phyloP scores from a whole-genome alignment of 1,284 basidiomycete species.

The Apiotrichum laibachii region DNA sequence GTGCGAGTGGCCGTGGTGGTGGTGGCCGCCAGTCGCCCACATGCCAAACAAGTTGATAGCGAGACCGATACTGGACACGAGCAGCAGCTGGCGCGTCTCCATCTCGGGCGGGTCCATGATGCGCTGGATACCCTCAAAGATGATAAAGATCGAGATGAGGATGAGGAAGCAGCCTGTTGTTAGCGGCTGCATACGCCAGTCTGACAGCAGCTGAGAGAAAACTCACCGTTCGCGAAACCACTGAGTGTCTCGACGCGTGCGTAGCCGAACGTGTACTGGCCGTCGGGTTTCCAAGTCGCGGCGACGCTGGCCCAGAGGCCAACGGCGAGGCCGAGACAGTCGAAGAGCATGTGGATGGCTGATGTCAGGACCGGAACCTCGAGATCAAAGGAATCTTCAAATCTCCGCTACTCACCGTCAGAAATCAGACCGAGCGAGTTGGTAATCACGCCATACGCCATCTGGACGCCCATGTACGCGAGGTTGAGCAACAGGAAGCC shows the following conservation, averaged over 20 bases:
- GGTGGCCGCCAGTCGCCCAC: slow-evolving; percentile 97
- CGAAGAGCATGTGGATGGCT: slow-evolving; percentile 99
- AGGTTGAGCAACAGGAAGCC: slow-evolving; percentile 95
- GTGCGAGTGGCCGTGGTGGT: slow-evolving; percentile 62
- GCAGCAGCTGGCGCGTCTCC: slow-evolving; percentile 88
- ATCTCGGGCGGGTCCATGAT: slow-evolving; percentile 95
- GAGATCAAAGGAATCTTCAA: neutral
- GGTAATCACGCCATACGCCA: slow-evolving; percentile 95
- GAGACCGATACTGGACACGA: slow-evolving; percentile 84
- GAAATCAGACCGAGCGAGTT: slow-evolving; percentile 95
- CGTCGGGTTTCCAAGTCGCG: slow-evolving; percentile 95
- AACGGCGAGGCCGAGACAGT: slow-evolving; percentile 95
- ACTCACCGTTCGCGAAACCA: slow-evolving; percentile 89
- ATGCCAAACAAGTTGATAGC: slow-evolving; percentile 96
- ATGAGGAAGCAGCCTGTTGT: slow-evolving; percentile 70
- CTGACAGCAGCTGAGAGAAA: too few species aligned
- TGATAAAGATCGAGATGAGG: slow-evolving; percentile 94
- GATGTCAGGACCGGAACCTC: slow-evolving; percentile 1
- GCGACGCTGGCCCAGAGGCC: slow-evolving; percentile 95
- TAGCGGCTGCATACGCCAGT: too few species aligned
- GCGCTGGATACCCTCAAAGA: slow-evolving; percentile 95
- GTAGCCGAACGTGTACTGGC: slow-evolving; percentile 93
- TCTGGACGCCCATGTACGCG: slow-evolving; percentile 92
- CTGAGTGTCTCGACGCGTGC: slow-evolving; percentile 98
- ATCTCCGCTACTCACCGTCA: slow-evolving; percentile 65